Conservation (phyloP, 805 yeast species). For the Nakazawaea populi region DNA sequence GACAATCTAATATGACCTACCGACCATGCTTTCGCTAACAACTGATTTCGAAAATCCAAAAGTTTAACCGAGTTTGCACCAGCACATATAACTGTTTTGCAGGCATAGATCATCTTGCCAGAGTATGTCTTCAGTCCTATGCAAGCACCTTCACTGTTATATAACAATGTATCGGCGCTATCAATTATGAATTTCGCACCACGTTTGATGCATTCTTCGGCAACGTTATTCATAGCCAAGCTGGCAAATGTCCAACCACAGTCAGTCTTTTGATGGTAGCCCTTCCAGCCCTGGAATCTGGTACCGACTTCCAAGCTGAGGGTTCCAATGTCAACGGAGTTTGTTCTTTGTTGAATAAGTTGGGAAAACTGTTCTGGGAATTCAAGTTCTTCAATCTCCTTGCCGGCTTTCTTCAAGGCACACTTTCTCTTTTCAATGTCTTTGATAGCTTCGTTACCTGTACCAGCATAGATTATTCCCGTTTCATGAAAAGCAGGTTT, state of each 20-base stretch:
- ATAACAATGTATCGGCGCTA: slow-evolving; percentile 18
- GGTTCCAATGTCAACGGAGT: background rate
- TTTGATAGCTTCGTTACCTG: slow-evolving; percentile 13
- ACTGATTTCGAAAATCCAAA: slow-evolving; percentile 28
- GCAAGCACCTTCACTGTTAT: slow-evolving; percentile 11
- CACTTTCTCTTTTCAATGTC: slow-evolving; percentile 9
- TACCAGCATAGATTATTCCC: slow-evolving; percentile 25
- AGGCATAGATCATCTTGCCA: slow-evolving; percentile 21
- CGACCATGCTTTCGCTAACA: slow-evolving; percentile 34
- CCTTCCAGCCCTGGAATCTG: slow-evolving; percentile 24
- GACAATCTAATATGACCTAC: slow-evolving; percentile 33
- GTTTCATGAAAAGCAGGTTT: slow-evolving; percentile 25
- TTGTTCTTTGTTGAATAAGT: background rate
- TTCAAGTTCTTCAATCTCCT: slow-evolving; percentile 10
- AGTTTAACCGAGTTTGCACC: slow-evolving; percentile 33
- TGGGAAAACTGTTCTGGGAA: slow-evolving; percentile 12
- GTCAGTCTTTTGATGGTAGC: slow-evolving; percentile 23
- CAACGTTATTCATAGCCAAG: slow-evolving; percentile 23
- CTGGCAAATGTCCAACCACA: slow-evolving; percentile 34
- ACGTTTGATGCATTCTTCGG: slow-evolving; percentile 20
- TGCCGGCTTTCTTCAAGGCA: background rate
- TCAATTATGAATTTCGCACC: slow-evolving; percentile 29
- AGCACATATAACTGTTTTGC: slow-evolving; percentile 27
- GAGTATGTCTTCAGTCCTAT: slow-evolving; percentile 23
- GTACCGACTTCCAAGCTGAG: slow-evolving; percentile 6